Evolutionary conservation across 2,329 filamentous ascomycete genomes (phyloP), one percentile per base, ranked within the genome.

Genomic region (Trichophyton mentagrophytes): DNA sequence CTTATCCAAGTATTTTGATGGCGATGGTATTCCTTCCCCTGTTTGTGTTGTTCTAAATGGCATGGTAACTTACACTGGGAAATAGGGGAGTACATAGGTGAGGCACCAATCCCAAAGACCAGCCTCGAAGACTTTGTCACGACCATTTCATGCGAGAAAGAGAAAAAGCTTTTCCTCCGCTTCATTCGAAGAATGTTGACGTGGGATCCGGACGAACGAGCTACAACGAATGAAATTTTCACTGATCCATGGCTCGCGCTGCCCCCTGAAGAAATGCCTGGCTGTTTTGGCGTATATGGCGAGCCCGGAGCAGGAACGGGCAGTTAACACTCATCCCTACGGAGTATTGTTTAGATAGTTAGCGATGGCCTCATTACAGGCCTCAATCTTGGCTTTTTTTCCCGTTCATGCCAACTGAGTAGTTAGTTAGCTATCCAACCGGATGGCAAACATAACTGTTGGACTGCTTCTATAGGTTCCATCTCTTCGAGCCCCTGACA

Each of bases 151-250:
- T 63, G 61, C 2, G 67, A 65, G 3, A 62, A 66, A 49, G 67
- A 68, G 59, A 68, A 68, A 58, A 61, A 63, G 1, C 15, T 61
- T 57, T 68, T 69, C 61, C 62, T 70, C n/a, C 60, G 55, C 20
- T 68, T 69, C 60, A 64, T 70, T 51, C 63, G 64, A 38, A 68
- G 65, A 57, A 65, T 69, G 13, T 62, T 69, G 25, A 64, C 64
- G 9, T 69, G 68, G 67, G 65, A 69, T 62, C 64, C 61, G 8
- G 57, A 64, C 53, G 55, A 60, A 57, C 64, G 67, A 57, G 63
- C 53, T 27, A 64, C 58, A 3, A 63, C 66, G 1, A 46, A 57
- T 3, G 61, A 69, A 30, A 49, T 66, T 38, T 51, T 67, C 15
- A 15, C 58, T 38, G 67, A 69, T 60, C 65, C 65, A 56, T 69